Percentiles rank a stretch among this genome's conserved stretches.
Conservation (phyloP, 1,284 basidiomycete genomes). For the Irpex sp. region DNA sequence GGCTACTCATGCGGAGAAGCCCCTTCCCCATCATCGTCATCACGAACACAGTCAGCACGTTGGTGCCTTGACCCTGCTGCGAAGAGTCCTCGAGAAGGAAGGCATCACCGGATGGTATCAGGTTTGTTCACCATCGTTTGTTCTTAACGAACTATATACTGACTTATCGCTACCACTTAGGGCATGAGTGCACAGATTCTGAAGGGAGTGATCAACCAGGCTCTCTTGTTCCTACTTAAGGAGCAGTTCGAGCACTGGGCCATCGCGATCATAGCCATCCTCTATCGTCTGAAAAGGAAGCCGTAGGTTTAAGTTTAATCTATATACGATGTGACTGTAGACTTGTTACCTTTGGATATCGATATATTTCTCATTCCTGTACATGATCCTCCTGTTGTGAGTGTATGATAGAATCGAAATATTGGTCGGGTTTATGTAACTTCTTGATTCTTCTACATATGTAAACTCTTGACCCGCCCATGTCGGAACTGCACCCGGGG, state of each 20-base stretch:
- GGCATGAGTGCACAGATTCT: slow-evolving; percentile 90
- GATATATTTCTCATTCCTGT: not conserved
- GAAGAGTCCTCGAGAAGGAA: slow-evolving; percentile 69
- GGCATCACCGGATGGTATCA: slow-evolving; percentile 94
- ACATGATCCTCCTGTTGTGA: not conserved
- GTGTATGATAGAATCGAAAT: not conserved
- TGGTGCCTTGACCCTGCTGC: slow-evolving; percentile 78
- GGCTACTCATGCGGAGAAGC: slow-evolving; percentile 34
- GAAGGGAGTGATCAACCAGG: slow-evolving; percentile 87
- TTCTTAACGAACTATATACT: not conserved
- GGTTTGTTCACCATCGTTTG: slow-evolving; percentile 45
- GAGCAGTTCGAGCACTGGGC: slow-evolving; percentile 83
- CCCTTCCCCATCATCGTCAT: slow-evolving; percentile 33
- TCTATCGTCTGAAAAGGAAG: slow-evolving; percentile 22
- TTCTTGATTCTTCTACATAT: not conserved
- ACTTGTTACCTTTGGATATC: not conserved
- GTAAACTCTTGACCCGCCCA: not conserved
- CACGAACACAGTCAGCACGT: slow-evolving; percentile 46
- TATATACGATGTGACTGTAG: too few species aligned
- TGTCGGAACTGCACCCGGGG: not conserved
- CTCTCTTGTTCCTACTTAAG: slow-evolving; percentile 77
- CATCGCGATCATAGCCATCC: slow-evolving; percentile 57
- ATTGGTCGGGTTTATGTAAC: not conserved
- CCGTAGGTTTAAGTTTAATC: slow-evolving; percentile 3
- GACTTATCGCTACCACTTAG: slow-evolving; percentile 33